Conservation (phyloP, 2,329 filamentous ascomycete genomes). For the Fusarium sp. region DNA sequence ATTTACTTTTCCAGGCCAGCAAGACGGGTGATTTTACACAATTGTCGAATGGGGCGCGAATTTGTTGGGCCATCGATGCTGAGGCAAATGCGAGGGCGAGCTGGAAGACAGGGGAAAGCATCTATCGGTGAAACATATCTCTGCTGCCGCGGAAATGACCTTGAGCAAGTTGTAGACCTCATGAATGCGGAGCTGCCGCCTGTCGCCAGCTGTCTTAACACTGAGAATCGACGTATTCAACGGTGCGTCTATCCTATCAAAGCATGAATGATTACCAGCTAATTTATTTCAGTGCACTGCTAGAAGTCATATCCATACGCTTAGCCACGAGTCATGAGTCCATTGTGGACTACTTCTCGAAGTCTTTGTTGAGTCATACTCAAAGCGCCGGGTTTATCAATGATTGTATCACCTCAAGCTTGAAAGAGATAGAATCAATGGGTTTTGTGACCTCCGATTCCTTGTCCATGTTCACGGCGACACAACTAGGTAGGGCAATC, state of each 20-base stretch:
- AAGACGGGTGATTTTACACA: constrained; percentile 78
- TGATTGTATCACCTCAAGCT: constrained; percentile 64
- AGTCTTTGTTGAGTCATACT: constrained; percentile 72
- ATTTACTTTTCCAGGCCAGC: constrained; percentile 57
- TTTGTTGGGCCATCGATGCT: constrained; percentile 82
- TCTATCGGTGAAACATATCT: constrained; percentile 81
- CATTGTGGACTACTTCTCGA: constrained; percentile 73
- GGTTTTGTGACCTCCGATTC: constrained; percentile 63
- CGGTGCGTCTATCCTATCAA: constrained; percentile 53
- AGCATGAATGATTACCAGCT: not conserved
- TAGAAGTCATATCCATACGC: constrained; percentile 75
- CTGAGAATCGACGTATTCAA: constrained; percentile 74
- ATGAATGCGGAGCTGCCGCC: constrained; percentile 77
- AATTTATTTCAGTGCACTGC: constrained; percentile 63
- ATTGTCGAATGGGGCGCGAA: constrained; percentile 78
- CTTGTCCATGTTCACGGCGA: constrained; percentile 65
- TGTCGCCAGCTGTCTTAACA: constrained; percentile 73
- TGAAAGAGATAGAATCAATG: constrained; percentile 65
- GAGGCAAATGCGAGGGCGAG: constrained; percentile 81
- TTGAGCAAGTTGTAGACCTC: constrained; percentile 75
- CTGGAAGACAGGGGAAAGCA: constrained; percentile 81
- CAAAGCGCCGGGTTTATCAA: constrained; percentile 60
- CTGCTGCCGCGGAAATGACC: constrained; percentile 73
- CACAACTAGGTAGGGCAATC: constrained; percentile 73
- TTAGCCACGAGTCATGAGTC: constrained; percentile 72